Base-by-base conservation (phyloP, 805 yeast genomes). In the Candida silvatica region DNA sequence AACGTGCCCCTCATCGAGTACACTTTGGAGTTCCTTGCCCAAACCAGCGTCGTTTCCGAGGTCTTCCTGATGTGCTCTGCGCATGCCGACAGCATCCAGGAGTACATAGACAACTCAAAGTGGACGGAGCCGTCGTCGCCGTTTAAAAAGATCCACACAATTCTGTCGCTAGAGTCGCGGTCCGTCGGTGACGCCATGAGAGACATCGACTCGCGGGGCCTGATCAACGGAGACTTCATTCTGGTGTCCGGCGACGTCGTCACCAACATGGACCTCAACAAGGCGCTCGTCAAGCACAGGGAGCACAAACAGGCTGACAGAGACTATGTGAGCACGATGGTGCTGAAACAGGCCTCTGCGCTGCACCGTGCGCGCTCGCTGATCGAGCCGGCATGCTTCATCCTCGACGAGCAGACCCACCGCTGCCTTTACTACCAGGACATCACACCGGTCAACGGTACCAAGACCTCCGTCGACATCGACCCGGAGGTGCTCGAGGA, bases 171-270 rank as follows among this genome's bases (percentile, higher is more conserved):
- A 32, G 96, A 90, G 56, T 78, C 92, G 8, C 65, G 88, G 56
- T 83, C 94, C 19, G 94, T 90, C 8, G 98, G 98, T 45, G 98
- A 92, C 61, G 94, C 95, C 16, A 84, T 92, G 94, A 72, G 98
- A 56, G 97, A 90, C 52, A 64, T 92, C 39, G 98, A 92, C 56
- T 79, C 84, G 41, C 69, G 95, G 47, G 96, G 96, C 5, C 63
- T 90, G 38, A 84, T 92, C 34, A 76, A 83, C 1, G 88, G 94
- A 11, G 98, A 92, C 58, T 92, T 92, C 50, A 62, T 92, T 37
- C 66, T 92, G 25, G 83, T 92, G 22, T 77, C 94, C 6, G 98
- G 98, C 41, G 98, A 92, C 56, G 94, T 90, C 15, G 85, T 92
- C n/a, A 81, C 95, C 28, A 92, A 92, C 50, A 70, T 92, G 38